Evolutionary conservation across 208 protist species (phyloP), one percentile per base, ranked within the genome.

Genomic region (Phytomonas sp.): DNA sequence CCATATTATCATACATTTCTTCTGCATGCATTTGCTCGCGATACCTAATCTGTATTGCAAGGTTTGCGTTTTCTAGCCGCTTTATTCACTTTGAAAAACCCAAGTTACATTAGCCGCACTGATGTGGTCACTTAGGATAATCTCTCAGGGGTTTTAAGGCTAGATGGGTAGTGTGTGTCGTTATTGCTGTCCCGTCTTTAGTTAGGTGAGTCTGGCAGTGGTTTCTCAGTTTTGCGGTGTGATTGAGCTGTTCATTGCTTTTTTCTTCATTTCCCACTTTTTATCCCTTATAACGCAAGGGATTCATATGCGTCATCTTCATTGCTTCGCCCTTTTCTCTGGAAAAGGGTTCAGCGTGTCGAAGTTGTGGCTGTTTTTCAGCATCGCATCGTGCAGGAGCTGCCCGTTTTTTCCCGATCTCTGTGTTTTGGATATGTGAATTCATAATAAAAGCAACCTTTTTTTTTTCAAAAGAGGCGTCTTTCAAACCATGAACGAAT

Each of bases 341-440:
- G 40, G 20, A 51, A 20, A 15, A 51, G 13, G 13, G 3, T 8
- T 33, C 20, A 43, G 4, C 32, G 17, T 40, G n/a, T 36, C 62
- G 30, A 60, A 28, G 64, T 60, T 30, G 17, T 33, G 20, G 23
- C 17, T 26, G 23, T 56, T 26, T 56, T 26, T 56, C 46, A 56
- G 23, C 20, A 6, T 56, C 23, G 13, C 20, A 26, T 56, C 2
- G 5, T 26, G 23, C 46, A 26, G 46, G 46, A 51, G 46, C 2
- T 46, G 6, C 23, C 20, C 6, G 63, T 56, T 74, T 46, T 68
- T 73, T 30, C 59, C 29, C 65, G 33, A 26, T 61, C 15, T 69
- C 29, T 32, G 23, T 28, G 0, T 70, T 63, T n/a, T 70, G 2
- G 46, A 56, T 56, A 26, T 51, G 23, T 6, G 46, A 26, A 26